Evolutionary conservation across 805 yeast species (phyloP).

Genomic region (Zygosaccharomyces bisporus): DNA sequence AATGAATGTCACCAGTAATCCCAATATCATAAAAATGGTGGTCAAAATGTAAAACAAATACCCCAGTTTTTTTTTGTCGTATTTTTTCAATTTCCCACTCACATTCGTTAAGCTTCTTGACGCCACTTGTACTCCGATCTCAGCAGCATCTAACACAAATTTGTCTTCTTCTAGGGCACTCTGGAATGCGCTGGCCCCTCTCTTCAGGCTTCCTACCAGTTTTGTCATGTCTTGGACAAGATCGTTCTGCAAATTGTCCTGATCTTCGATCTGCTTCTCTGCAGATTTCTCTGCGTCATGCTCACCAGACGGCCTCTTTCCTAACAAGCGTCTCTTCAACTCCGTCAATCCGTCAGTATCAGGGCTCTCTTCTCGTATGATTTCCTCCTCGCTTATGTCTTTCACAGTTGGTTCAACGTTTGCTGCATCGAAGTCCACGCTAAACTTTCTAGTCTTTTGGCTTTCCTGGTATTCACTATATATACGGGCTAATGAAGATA

Average conservation of each 20-base stretch:
- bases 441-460: slow-evolving; percentile 24
- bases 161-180: slow-evolving; percentile 39
- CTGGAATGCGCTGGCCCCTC: slow-evolving; percentile 42
- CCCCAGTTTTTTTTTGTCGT: slow-evolving; percentile 34
- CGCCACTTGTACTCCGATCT: slow-evolving; percentile 40
- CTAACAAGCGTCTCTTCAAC: slow-evolving; percentile 35
- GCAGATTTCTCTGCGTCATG: slow-evolving; percentile 16
- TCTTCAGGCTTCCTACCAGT: slow-evolving; percentile 37
- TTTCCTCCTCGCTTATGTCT: slow-evolving; percentile 1
- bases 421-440: slow-evolving; percentile 32
- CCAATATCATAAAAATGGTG: slow-evolving; percentile 29
- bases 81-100: slow-evolving; percentile 32
- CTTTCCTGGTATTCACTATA: slow-evolving; percentile 20
- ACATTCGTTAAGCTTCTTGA: slow-evolving; percentile 35
- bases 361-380: background rate
- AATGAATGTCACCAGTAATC: slow-evolving; percentile 35
- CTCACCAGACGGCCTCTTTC: slow-evolving; percentile 13
- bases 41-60: slow-evolving; percentile 29
- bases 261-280: slow-evolving; percentile 37
- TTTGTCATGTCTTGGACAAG: slow-evolving; percentile 39
- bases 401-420: background rate
- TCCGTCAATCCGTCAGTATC: slow-evolving; percentile 34
- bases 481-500: slow-evolving; percentile 12
- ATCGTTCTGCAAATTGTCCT: slow-evolving; percentile 39
- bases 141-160: slow-evolving; percentile 40